These are phyloP conservation scores for Tetrahymena malaccensis DNA, from an alignment of 73 alveolate genomes.

Conservation along the genomic window DNA sequence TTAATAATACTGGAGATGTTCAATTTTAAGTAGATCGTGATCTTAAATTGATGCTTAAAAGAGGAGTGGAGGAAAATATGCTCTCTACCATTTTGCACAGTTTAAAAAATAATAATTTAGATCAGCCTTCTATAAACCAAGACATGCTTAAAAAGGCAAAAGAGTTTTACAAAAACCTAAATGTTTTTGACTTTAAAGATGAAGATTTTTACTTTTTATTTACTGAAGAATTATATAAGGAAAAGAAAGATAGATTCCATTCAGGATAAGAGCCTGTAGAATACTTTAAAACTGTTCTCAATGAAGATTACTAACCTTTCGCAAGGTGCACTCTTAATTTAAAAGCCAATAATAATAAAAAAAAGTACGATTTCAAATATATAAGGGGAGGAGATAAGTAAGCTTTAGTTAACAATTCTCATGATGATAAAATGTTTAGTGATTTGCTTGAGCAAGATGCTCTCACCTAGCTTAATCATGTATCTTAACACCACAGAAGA, in stretches of 20 bases:
- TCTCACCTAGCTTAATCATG: neutral
- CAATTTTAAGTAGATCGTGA: neutral
- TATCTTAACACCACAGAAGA: neutral
- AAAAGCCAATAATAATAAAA: neutral
- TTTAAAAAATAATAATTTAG: neutral
- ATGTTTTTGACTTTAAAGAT: neutral
- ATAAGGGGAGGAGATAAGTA: neutral
- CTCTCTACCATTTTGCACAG: neutral
- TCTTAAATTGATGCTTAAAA: neutral
- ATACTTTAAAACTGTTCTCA: neutral
- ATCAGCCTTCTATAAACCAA: neutral
- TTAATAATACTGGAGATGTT: neutral
- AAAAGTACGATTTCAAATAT: neutral
- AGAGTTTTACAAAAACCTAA: neutral
- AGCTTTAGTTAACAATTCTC: neutral
- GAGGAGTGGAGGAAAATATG: neutral
- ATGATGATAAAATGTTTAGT: neutral
- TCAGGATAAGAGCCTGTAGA: neutral
- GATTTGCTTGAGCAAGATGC: neutral
- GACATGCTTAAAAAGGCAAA: neutral
- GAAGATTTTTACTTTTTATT: neutral
- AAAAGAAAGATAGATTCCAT: neutral
- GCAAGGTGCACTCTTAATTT: neutral
- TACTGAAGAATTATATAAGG: neutral
- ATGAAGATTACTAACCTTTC: neutral